Evolutionary conservation across 2,329 filamentous ascomycete genomes (phyloP), one percentile per base, ranked within the genome.

Genomic region (Periconia sp.): DNA sequence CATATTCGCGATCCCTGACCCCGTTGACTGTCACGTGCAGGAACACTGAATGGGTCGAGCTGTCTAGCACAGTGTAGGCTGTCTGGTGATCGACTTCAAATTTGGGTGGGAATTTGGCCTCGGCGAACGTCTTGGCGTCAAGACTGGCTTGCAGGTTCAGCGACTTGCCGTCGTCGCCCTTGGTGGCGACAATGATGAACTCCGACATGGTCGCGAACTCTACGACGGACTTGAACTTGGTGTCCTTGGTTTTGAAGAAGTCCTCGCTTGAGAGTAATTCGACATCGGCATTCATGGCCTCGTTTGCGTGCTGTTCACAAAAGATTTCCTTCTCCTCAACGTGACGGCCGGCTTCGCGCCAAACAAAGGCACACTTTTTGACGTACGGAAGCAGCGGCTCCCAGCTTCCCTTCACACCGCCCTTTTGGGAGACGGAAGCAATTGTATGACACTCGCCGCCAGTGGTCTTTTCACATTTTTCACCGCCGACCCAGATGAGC

Each of bases 131-230:
- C 57, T 83, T 81, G 50, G 92, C 95, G 68, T 99, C 91, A 42
- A 97, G 80, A 70, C 91, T 97, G 44, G 91, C 85, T 62, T 92
- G 86, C 33, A 93, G 88, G 56, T 86, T 86, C 55, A 97, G 78
- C 1, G 84, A 88, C 40, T 87, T 79, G 51, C 84, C 79, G 37
- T 89, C 85, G 54, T 88, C 82, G 56, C 83, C 71, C 56, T 82
- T 82, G 6, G 88, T 87, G 1, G 92, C 92, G 47, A 96, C 88
- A 40, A 99, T 85, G 66, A 99, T 94, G 72, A 96, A 99, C 71
- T 99, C 94, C 40, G 89, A 88, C 93, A 97, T 97, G 6, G 89
- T 95, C 2, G 92, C 93, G 74, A 96, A 97, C 62, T 89, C 88
- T 62, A 88, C 85, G 41, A 96, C 89, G 55, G 92, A 83, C 20